A percentile compares a stretch with the other conserved stretches of the same genome.
These are phyloP conservation scores for Rhodotorula kratochvilovae DNA, from an alignment of 768 basidiomycete species.

Conservation along the genomic window DNA sequence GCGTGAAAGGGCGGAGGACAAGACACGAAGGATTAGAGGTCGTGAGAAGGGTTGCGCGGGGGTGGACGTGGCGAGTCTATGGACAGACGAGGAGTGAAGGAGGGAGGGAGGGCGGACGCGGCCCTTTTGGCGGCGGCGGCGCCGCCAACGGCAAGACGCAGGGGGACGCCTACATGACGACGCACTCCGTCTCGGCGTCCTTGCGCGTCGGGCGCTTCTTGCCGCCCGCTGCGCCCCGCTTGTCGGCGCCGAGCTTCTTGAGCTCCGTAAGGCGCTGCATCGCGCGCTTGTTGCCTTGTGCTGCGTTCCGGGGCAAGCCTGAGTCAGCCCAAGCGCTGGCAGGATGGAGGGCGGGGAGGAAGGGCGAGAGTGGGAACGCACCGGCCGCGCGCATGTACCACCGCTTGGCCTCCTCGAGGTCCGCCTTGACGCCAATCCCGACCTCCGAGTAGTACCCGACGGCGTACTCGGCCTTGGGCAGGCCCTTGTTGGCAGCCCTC, in stretches of 20 bases:
- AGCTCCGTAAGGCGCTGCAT: conserved; percentile 94
- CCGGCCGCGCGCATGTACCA: conserved; percentile 99
- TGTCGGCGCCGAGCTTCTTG: conserved; percentile 65
- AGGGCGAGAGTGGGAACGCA: conserved; percentile 46
- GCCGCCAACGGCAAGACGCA: too few relatives aligned
- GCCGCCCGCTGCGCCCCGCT: conserved; percentile 48
- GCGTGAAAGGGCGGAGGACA: background rate
- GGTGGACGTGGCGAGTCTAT: too few relatives aligned
- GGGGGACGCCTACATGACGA: conserved; percentile 51
- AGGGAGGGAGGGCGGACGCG: background rate
- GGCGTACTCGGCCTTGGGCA: conserved; percentile 96
- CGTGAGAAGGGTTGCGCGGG: too few relatives aligned
- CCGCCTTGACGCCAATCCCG: conserved; percentile 94
- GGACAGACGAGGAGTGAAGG: too few relatives aligned
- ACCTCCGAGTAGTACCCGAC: conserved; percentile 92
- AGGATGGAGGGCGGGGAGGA: too few relatives aligned
- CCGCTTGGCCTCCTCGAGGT: conserved; percentile 88
- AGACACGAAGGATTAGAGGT: background rate
- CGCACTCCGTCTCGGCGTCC: conserved; percentile 86
- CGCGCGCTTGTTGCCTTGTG: conserved; percentile 96
- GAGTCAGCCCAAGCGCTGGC: too few relatives aligned
- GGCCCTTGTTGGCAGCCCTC: conserved; percentile 89
- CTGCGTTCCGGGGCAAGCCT: too few relatives aligned
- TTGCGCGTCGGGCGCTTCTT: conserved; percentile 84
- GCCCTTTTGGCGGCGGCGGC: background rate